Evolutionary conservation across 352 stramenopile species (phyloP), one percentile per base, ranked within the genome.

Genomic region (Pythium myriotylum): DNA sequence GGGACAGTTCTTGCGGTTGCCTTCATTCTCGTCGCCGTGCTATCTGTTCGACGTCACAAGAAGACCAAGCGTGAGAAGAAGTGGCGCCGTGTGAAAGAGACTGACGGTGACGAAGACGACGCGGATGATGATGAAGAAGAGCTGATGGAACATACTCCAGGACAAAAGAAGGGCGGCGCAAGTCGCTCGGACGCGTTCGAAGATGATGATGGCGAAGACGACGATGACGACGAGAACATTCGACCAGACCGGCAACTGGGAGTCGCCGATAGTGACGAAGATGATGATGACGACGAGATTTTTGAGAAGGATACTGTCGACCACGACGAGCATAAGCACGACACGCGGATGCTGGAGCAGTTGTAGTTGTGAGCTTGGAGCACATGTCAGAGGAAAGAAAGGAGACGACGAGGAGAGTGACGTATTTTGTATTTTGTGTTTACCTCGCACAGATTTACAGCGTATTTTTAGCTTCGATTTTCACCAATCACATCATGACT

Each of bases 201-300:
- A 17, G 39, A 42, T 14, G 52, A 50, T 10, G 39, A 59, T 50
- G 74, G 59, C 22, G 76, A 88, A 23, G 76, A 86, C 16, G 78
- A 89, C 20, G 76, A 88, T 24, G 76, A 86, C 13, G 78, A 89
- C 24, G 78, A 84, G 47, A 77, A 88, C 56, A 76, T 88, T 43
- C 68, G 70, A 13, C 67, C 58, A 20, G 42, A 73, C 53, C 59
- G 45, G 33, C 56, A 50, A 58, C 41, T 61, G 8, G 70, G 84
- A 24, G 75, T 86, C 16, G 76, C 84, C 42, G 75, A 67, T 47
- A 50, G 50, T 27, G 63, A 70, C 33, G 53, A 67, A 14, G 82
- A 81, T 24, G 76, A 88, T 27, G 76, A 86, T n/a, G 82, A 89
- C 33, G 80, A 89, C 53, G 83, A 89, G 59, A 84, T 90, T 42